Base-by-base conservation (phyloP, 2,329 filamentous ascomycete species). In the Pyrenochaeta sp. region DNA sequence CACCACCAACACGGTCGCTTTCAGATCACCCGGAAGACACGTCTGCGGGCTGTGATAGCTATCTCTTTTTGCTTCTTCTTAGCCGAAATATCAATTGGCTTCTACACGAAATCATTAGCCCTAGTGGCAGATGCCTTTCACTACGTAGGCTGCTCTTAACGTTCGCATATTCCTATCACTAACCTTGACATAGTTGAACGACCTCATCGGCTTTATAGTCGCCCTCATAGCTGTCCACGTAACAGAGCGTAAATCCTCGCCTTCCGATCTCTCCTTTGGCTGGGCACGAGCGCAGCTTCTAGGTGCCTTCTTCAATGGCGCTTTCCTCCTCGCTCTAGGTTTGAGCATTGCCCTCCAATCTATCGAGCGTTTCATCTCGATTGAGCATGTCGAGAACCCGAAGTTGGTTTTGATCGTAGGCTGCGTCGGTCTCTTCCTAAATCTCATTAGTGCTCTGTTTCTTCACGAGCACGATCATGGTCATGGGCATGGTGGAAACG, bases 291-390 rank as follows among this genome's bases (percentile, higher is more conserved):
- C 90, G 15, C 85, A 86, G n/a, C 75, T 92, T 1, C 80, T 93
- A 0, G 90, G 90, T 5, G 89, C 90, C 24, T 93, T 93, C 75
- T 93, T 93, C 82, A 93, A 93, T 68, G 90, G 90, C 13, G 87
- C 89, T 1, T 91, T 93, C 57, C 82, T 93, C 1, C 76, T 92
- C 15, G 90, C 89, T 0, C 79, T 93, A 2, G 89, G 89, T 1
- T 76, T 92, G 36, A 91, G 89, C 73, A 91, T 93, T 49, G 84
- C 90, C 34, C 78, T 93, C 2, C 90, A 93, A 70, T 88, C 90
- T 0, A 83, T 93, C 50, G 89, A 93, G 75, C 82, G 90, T 36
- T 91, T 91, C 68, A 81, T 89, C 22, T 78, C 83, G 3, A 71
- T 89, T 3, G 74, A 85, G 59, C 76, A 74, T 22, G 80, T 93